Evolutionary conservation across 192 early-diverging fungal species (phyloP), one percentile per base, ranked within the genome.

Genomic region (Linnemannia elongata): DNA sequence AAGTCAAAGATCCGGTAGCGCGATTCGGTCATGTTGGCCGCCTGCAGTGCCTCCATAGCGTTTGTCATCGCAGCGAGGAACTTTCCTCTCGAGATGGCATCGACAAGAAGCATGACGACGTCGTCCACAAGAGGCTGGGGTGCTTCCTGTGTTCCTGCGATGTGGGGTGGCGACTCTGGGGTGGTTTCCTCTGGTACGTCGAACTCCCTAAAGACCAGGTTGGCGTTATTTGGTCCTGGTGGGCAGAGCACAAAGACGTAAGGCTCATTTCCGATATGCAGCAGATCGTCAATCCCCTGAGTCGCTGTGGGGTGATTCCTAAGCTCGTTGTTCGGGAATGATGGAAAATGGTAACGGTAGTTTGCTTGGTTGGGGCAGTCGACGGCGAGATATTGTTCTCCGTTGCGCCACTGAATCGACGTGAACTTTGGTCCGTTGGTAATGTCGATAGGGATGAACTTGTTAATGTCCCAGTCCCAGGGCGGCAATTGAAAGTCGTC

Each of bases 171-270:
- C 17, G 76, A 77, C 10, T 72, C 36, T 35, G 69, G 75, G 0
- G 33, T 10, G 13, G 22, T 24, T 6, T 75, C 79, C 12, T 77
- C 75, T 13, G 69, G 74, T 9, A 63, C 22, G 22, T 81, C 75
- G 17, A 86, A 86, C 72, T 86, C 84, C 38, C 84, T 41, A n/a
- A 86, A 81, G 42, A 86, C 84, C 20, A 86, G 3, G 63, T 86
- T 86, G 30, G 84, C 75, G 69, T 86, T 86, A 39, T 86, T 69
- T 33, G 24, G 60, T 30, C 84, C 84, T 8, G 85, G 80, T 17
- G 80, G 85, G 22, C 85, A 87, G 24, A 87, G 71, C 54, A 87
- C 85, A 75, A 81, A 87, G n/a, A 87, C 79, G 49, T 81, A 81
- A 4, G 72, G 75, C 30, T 81, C 85, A 6, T 81, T 15, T 39